Conservation (phyloP, 495 filamentous ascomycete genomes). For the Saxophila tyrrhenica region DNA sequence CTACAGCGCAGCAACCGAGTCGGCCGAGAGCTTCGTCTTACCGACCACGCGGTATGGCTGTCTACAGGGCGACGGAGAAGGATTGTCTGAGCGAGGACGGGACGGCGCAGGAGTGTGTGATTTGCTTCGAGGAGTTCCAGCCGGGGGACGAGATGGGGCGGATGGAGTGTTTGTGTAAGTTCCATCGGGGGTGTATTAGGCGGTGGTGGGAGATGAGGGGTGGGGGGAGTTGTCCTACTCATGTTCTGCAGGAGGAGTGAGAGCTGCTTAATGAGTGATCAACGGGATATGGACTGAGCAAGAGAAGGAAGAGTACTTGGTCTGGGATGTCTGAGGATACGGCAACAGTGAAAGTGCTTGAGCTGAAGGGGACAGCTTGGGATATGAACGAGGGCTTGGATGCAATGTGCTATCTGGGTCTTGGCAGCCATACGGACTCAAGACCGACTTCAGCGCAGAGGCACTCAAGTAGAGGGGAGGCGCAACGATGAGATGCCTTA, state of each 20-base stretch:
- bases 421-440: too few species aligned
- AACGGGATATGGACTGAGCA: too few species aligned
- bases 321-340: too few species aligned
- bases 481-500: too few species aligned
- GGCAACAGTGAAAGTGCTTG: too few species aligned
- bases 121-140: conserved; percentile 93
- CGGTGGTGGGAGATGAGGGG: conserved; percentile 34
- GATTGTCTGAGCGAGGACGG: conserved; percentile 68
- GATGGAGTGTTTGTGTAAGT: conserved; percentile 86
- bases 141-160: conserved; percentile 71
- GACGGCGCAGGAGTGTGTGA: conserved; percentile 62
- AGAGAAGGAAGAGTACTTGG: too few species aligned
- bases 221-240: conserved; percentile 31
- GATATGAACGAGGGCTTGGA: too few species aligned
- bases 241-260: conserved; percentile 24
- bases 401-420: too few species aligned
- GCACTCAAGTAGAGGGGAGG: too few species aligned
- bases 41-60: conserved; percentile 29
- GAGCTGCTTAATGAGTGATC: too few species aligned
- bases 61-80: conserved; percentile 82
- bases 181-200: conserved; percentile 49
- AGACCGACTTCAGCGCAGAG: too few species aligned
- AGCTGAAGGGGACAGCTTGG: too few species aligned
- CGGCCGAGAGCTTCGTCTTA: conserved; percentile 14
- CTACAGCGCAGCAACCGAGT: not conserved